These are phyloP conservation scores for Gossypium ekmanianum DNA, from an alignment of 345 rosid species.

Conservation along the genomic window DNA sequence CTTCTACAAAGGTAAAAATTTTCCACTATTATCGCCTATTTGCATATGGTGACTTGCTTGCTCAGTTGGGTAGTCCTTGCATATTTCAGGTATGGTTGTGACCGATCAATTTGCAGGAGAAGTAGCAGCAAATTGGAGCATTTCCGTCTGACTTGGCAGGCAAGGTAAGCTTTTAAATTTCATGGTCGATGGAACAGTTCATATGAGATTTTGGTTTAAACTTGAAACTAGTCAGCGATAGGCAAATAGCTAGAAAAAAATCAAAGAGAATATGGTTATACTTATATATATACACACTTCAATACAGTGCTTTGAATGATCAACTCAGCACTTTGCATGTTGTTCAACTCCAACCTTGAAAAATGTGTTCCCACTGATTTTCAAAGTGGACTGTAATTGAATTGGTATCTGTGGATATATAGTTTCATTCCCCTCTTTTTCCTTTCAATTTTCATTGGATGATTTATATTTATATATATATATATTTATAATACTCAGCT, in stretches of 20 bases:
- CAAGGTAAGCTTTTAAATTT: neutral
- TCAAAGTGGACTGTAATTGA: neutral
- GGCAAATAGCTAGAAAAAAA: neutral
- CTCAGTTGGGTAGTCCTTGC: no score
- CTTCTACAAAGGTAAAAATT: slow-evolving; percentile 13
- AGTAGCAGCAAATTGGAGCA: neutral
- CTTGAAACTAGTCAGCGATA: neutral
- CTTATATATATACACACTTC: no score
- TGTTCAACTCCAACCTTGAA: neutral
- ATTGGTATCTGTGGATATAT: neutral
- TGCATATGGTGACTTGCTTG: no score
- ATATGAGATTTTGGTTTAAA: neutral
- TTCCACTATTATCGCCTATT: no score
- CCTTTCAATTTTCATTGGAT: no score
- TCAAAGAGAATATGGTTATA: neutral
- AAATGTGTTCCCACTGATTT: neutral
- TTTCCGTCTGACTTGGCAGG: neutral
- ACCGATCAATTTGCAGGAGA: neutral
- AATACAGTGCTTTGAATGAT: no score
- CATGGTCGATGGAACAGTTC: neutral
- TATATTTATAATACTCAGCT: no score
- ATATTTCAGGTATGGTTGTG: no score
- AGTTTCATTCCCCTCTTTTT: no score
- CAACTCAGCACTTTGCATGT: neutral
- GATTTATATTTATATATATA: no score